Percentiles rank a stretch among this genome's conserved stretches.
phyloP scores from a whole-genome alignment of 2,329 filamentous ascomycete species.

The Myriosclerotinia duriaeana region DNA sequence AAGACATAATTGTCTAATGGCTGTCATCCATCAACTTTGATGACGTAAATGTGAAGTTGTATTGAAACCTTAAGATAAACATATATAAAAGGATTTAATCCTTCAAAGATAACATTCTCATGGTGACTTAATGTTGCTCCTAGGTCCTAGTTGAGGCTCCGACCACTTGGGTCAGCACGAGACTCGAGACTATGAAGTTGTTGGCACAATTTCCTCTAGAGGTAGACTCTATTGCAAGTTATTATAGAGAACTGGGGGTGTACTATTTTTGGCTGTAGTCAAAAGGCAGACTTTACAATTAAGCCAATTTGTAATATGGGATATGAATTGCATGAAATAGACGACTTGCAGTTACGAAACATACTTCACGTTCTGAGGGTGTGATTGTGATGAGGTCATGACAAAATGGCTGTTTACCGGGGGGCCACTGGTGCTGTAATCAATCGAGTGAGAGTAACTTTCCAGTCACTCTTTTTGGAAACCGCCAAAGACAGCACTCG shows the following conservation, averaged over 20 bases:
- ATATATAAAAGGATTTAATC: neutral
- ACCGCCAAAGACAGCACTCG: no score
- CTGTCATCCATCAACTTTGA: neutral
- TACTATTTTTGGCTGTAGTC: neutral
- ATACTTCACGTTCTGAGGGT: neutral
- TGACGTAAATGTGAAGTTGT: neutral
- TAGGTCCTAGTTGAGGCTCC: neutral
- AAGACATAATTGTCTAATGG: neutral
- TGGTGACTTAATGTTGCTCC: neutral
- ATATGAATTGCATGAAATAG: conserved; percentile 2
- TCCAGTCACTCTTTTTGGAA: neutral
- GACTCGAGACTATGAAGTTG: neutral
- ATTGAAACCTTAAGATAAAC: neutral
- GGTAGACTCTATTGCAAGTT: neutral
- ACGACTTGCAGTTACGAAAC: neutral
- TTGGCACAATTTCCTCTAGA: neutral
- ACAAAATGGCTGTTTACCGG: neutral
- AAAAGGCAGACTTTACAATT: neutral
- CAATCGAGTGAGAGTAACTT: neutral
- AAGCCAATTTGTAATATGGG: neutral
- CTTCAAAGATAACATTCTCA: neutral
- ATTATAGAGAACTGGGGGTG: neutral
- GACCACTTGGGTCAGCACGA: neutral
- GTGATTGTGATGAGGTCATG: neutral
- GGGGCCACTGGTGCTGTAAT: neutral